phyloP scores from a whole-genome alignment of 2,329 filamentous ascomycete genomes.

The Curvularia verruculosa region DNA sequence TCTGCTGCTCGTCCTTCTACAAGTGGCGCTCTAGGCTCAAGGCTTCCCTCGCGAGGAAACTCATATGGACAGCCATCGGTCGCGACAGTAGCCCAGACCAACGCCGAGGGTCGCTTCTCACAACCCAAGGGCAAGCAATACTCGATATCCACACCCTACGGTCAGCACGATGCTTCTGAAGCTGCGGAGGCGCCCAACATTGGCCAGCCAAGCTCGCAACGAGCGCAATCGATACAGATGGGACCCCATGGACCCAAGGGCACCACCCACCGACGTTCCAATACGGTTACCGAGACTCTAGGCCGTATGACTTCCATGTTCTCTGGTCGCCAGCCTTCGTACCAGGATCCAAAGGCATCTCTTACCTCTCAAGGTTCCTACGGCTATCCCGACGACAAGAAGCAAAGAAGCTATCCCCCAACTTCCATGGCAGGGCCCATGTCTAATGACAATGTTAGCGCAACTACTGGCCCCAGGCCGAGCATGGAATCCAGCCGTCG shows the following conservation, averaged over 20 bases:
- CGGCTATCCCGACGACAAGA: constrained; percentile 55
- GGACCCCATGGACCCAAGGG: constrained; percentile 33
- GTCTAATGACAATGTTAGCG: constrained; percentile 58
- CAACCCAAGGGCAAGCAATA: constrained; percentile 74
- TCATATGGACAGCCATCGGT: constrained; percentile 89
- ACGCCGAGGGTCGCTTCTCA: constrained; percentile 86
- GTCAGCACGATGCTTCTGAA: constrained; percentile 53
- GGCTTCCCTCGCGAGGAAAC: constrained; percentile 73
- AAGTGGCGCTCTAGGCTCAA: constrained; percentile 72
- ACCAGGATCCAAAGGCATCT: constrained; percentile 41
- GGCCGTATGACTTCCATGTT: constrained; percentile 83
- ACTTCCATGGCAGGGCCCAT: constrained; percentile 85
- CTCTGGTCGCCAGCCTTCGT: constrained; percentile 57
- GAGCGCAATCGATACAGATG: constrained; percentile 58
- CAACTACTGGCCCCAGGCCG: constrained; percentile 43
- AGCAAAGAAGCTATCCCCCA: constrained; percentile 79
- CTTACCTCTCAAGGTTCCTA: constrained; percentile 55
- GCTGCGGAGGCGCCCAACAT: constrained; percentile 54
- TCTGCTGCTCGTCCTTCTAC: constrained; percentile 71
- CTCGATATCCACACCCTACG: constrained; percentile 71
- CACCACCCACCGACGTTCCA: constrained; percentile 69
- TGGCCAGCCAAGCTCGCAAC: constrained; percentile 65
- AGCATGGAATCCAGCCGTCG: constrained; percentile 58
- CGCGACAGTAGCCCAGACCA: constrained; percentile 85
- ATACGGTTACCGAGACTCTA: constrained; percentile 73